Percentiles rank a stretch among this genome's conserved stretches.
Evolutionary conservation across 176 grass and related monocot species (phyloP).

Genomic region (Urochloa ruziziensis): DNA sequence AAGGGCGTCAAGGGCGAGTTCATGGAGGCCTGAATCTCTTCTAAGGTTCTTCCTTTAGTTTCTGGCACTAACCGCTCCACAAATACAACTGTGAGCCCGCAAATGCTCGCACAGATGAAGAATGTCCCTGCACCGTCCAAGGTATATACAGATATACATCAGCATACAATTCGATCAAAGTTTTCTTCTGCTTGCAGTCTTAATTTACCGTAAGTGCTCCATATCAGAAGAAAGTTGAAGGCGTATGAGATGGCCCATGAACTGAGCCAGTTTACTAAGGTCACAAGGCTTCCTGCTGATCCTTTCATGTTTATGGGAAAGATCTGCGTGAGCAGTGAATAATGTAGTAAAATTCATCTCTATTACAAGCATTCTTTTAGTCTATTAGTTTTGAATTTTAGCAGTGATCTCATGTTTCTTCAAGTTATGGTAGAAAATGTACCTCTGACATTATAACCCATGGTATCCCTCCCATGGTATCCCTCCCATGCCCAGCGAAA

Average conservation of each 20-base stretch:
- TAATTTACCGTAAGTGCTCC: constrained; percentile 66
- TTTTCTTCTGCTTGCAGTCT: background rate
- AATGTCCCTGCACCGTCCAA: constrained; percentile 61
- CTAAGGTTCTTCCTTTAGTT: constrained; percentile 80
- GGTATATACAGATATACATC: background rate
- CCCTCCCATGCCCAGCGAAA: constrained; percentile 76
- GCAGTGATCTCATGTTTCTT: background rate
- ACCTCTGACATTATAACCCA: constrained; percentile 98
- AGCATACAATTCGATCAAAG: background rate
- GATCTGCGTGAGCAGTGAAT: constrained; percentile 43
- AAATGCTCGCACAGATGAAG: constrained; percentile 64
- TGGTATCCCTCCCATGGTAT: constrained; percentile 76
- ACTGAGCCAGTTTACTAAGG: constrained; percentile 72
- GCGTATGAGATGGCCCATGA: constrained; percentile 71
- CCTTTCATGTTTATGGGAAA: constrained; percentile 88
- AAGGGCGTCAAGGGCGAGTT: constrained; percentile 29
- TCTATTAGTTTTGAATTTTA: background rate
- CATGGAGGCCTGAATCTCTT: constrained; percentile 85
- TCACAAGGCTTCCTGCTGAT: constrained; percentile 77
- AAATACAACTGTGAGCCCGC: constrained; percentile 61
- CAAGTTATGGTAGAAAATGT: background rate
- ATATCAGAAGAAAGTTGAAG: constrained; percentile 82
- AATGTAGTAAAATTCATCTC: background rate
- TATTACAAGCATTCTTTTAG: background rate
- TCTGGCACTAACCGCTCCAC: constrained; percentile 69